Percentiles rank a stretch among this genome's conserved stretches.
phyloP scores from a whole-genome alignment of 208 protist species.

The Vickermania ingenoplastis region DNA sequence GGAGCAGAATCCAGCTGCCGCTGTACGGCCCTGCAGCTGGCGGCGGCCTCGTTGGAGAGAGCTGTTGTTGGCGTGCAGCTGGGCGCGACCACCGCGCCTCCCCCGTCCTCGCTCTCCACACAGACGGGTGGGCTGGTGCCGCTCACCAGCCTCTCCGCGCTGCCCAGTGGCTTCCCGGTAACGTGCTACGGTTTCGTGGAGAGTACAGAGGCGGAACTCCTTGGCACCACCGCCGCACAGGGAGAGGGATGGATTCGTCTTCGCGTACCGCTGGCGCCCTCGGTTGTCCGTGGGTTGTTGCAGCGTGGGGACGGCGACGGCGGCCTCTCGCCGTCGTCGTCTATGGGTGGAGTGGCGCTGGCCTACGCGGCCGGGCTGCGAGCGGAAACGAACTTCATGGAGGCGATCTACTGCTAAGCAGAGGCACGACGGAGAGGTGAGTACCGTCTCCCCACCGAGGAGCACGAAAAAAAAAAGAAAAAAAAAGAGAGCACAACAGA shows the following conservation, averaged over 20 bases:
- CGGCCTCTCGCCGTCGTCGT: slow-evolving; percentile 3
- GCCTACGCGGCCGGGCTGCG: slow-evolving; percentile 39
- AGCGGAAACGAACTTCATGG: slow-evolving; percentile 46
- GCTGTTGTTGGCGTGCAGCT: slow-evolving; percentile 65
- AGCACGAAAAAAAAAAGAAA: not conserved
- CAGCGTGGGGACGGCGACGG: not conserved
- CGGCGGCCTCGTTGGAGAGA: slow-evolving; percentile 58
- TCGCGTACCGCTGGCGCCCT: slow-evolving; percentile 38
- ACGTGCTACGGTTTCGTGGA: slow-evolving; percentile 75
- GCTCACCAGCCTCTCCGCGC: slow-evolving; percentile 27
- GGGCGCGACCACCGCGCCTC: not conserved
- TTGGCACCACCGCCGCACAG: not conserved
- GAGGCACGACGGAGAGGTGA: not conserved
- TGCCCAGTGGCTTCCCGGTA: slow-evolving; percentile 45
- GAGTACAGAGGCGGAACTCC: slow-evolving; percentile 2
- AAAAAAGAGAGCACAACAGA: too few species aligned
- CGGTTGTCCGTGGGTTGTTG: slow-evolving; percentile 20
- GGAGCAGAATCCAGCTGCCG: too few species aligned
- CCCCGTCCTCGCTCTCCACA: not conserved
- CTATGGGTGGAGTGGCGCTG: slow-evolving; percentile 27
- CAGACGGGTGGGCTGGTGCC: not conserved
- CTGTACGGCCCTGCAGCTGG: slow-evolving; percentile 18
- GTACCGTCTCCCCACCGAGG: not conserved
- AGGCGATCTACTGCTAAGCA: slow-evolving; percentile 1
- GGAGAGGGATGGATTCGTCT: slow-evolving; percentile 25